Conservation (phyloP, 768 basidiomycete species). For the Phylloporus sp. region DNA sequence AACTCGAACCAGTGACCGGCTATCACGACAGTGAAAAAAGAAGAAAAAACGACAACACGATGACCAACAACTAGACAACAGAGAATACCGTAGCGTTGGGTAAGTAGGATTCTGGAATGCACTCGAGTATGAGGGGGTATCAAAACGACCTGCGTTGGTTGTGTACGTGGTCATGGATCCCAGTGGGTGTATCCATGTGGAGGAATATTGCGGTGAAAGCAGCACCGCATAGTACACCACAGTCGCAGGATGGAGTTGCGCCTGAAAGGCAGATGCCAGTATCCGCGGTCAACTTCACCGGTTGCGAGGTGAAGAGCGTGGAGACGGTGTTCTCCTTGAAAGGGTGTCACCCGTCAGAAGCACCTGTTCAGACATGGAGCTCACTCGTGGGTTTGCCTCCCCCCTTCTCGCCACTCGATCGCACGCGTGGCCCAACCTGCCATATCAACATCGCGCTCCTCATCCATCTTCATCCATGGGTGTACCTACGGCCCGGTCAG, state of each 20-base stretch:
- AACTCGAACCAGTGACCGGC: conserved; percentile 6
- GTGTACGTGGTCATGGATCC: conserved; percentile 6
- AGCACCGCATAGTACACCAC: neutral
- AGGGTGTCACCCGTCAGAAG: conserved; percentile 8
- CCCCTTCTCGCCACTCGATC: conserved; percentile 34
- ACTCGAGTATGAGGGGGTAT: conserved; percentile 21
- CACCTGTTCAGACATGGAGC: conserved; percentile 4
- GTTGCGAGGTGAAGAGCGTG: conserved; percentile 22
- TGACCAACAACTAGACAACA: conserved; percentile 6
- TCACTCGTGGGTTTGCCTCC: conserved; percentile 25
- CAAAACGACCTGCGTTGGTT: conserved; percentile 26
- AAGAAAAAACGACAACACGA: neutral
- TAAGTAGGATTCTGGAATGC: conserved; percentile 15
- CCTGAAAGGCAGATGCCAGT: conserved; percentile 1
- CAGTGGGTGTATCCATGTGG: neutral
- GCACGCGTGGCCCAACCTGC: conserved; percentile 71
- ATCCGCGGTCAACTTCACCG: conserved; percentile 10
- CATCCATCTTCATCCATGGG: conserved; percentile 69
- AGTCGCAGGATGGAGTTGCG: neutral
- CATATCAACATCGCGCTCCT: conserved; percentile 73
- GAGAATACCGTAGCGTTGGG: conserved; percentile 5
- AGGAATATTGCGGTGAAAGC: neutral
- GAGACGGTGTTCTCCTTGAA: conserved; percentile 20
- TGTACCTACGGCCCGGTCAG: conserved; percentile 48
- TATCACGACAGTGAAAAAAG: conserved; percentile 5